Conservation (phyloP, 768 basidiomycete species). For the Strobilomyces echinocephalus region DNA sequence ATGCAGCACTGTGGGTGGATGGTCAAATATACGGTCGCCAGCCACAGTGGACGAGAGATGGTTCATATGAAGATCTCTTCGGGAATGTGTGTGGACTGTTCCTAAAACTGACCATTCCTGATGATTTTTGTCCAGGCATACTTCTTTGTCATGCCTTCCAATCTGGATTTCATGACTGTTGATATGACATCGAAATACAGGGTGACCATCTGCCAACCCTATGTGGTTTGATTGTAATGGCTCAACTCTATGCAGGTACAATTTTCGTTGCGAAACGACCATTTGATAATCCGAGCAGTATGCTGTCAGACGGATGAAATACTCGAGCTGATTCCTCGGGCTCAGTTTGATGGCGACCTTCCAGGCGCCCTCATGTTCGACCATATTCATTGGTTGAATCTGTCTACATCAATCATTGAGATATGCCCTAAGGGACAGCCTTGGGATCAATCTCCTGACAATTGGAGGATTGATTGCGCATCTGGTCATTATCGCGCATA, state of each 20-base stretch:
- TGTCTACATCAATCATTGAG: constrained; percentile 15
- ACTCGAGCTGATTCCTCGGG: constrained; percentile 17
- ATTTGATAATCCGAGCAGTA: constrained; percentile 9
- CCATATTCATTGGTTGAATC: constrained; percentile 24
- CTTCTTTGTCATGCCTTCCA: not conserved
- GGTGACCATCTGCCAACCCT: not conserved
- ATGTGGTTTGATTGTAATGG: not conserved
- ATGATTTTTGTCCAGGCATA: not conserved
- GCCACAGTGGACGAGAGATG: no score
- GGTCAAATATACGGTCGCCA: constrained; percentile 1
- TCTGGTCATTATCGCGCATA: not conserved
- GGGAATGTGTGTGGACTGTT: no score
- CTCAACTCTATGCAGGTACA: constrained; percentile 7
- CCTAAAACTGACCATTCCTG: no score
- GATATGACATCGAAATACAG: not conserved
- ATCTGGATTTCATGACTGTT: not conserved
- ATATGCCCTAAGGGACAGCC: constrained; percentile 13
- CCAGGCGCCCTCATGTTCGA: constrained; percentile 7
- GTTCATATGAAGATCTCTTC: no score
- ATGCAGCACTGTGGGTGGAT: constrained; percentile 17
- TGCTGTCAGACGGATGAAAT: not conserved
- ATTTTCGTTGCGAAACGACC: constrained; percentile 4
- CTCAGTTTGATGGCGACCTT: constrained; percentile 13
- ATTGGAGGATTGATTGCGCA: constrained; percentile 19
- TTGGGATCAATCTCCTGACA: constrained; percentile 16